Evolutionary conservation across 1,139 yeast genomes (phyloP).

Genomic region (Suhomyces chickasaworum): DNA sequence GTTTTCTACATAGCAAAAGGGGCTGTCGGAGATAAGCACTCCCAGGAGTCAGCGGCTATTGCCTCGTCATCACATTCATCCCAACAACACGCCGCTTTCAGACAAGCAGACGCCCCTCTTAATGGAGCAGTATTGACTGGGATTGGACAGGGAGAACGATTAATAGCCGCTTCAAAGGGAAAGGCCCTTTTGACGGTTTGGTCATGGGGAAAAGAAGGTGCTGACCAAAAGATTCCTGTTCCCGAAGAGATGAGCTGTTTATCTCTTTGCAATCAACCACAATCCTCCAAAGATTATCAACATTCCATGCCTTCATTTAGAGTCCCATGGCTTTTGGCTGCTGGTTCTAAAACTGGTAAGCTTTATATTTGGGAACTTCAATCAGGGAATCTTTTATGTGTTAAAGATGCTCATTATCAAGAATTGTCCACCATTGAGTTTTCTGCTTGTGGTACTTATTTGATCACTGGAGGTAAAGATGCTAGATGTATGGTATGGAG

Average conservation of each 20-base stretch:
- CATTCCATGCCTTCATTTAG: slow-evolving; percentile 37
- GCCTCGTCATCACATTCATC: slow-evolving; percentile 54
- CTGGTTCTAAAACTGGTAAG: slow-evolving; percentile 72
- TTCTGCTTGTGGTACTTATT: slow-evolving; percentile 63
- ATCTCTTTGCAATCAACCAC: slow-evolving; percentile 46
- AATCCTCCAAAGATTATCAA: slow-evolving; percentile 2
- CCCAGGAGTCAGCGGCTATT: slow-evolving; percentile 51
- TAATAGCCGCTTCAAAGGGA: slow-evolving; percentile 63
- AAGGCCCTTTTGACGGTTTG: slow-evolving; percentile 79
- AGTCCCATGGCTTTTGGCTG: slow-evolving; percentile 70
- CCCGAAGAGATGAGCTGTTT: slow-evolving; percentile 77
- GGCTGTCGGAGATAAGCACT: slow-evolving; percentile 46
- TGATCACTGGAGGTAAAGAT: slow-evolving; percentile 81
- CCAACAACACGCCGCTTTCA: slow-evolving; percentile 51
- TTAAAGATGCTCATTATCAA: slow-evolving; percentile 86
- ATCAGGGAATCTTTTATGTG: slow-evolving; percentile 75
- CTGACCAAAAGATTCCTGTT: slow-evolving; percentile 80
- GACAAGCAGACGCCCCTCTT: slow-evolving; percentile 53
- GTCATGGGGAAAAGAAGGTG: slow-evolving; percentile 74
- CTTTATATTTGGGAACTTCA: slow-evolving; percentile 81
- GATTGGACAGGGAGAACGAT: slow-evolving; percentile 43
- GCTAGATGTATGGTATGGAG: slow-evolving; percentile 80
- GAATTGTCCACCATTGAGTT: slow-evolving; percentile 60
- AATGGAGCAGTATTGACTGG: slow-evolving; percentile 53
- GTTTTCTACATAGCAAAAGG: slow-evolving; percentile 59